Evolutionary conservation across 352 stramenopile species (phyloP).

Genomic region (Globisporangium lucens): DNA sequence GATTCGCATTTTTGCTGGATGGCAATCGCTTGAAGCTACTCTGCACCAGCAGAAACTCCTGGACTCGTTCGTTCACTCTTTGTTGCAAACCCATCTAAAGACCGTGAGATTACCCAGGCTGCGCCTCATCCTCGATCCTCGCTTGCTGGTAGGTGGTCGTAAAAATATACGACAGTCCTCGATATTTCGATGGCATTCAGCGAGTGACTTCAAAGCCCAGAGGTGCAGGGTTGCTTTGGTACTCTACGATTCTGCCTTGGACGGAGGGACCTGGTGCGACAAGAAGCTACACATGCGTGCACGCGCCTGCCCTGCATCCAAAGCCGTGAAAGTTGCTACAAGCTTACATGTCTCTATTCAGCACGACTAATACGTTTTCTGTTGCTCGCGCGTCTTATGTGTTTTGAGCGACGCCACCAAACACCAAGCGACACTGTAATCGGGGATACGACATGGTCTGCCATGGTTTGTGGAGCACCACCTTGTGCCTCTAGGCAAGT

Average conservation of each 20-base stretch:
- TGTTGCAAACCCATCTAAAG: not conserved
- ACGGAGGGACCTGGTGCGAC: not conserved
- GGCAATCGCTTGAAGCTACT: not conserved
- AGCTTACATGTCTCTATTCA: too few species aligned
- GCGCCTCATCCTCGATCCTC: not conserved
- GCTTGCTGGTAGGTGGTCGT: not conserved
- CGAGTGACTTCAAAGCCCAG: not conserved
- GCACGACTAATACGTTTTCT: too few species aligned
- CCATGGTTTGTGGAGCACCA: too few species aligned
- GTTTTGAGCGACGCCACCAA: too few species aligned
- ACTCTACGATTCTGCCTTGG: not conserved
- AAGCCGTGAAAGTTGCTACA: not conserved
- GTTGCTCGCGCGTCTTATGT: too few species aligned
- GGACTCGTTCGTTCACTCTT: not conserved
- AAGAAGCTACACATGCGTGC: not conserved
- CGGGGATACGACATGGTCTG: too few species aligned
- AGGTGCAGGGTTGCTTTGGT: not conserved
- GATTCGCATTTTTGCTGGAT: not conserved
- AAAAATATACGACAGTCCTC: not conserved
- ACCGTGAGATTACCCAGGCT: not conserved
- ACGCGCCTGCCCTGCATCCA: not conserved
- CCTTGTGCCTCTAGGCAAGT: too few species aligned
- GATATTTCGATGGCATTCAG: not conserved
- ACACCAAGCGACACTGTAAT: too few species aligned
- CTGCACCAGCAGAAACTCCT: not conserved